These are phyloP conservation scores for Paramecium tetraurelia DNA, from an alignment of 73 alveolate species.

Conservation along the genomic window DNA sequence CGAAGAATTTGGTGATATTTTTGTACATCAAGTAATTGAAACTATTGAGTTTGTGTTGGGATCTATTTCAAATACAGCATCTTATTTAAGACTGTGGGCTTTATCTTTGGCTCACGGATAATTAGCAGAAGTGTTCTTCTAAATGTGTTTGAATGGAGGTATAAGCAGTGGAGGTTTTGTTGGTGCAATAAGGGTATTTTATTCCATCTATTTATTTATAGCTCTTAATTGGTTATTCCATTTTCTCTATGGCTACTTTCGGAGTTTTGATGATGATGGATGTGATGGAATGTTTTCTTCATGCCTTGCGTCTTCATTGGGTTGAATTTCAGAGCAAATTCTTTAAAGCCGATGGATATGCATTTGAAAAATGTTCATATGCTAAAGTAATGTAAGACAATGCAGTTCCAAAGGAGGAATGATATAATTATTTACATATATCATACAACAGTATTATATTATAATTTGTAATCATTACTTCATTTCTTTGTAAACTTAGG, in stretches of 20 bases:
- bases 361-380: conserved; percentile 87
- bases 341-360: conserved; percentile 94
- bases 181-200: not conserved
- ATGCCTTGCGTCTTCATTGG: conserved; percentile 98
- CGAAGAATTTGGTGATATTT: conserved; percentile 83
- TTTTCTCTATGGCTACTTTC: conserved; percentile 83
- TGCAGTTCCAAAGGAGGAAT: not conserved
- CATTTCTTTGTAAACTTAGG: not conserved
- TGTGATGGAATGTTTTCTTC: conserved; percentile 96
- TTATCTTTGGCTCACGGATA: conserved; percentile 97
- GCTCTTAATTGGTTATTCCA: conserved; percentile 74
- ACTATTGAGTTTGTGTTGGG: conserved; percentile 98
- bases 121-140: conserved; percentile 94
- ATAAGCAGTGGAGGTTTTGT: conserved; percentile 60
- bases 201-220: not conserved
- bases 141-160: conserved; percentile 77
- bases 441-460: not conserved
- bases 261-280: conserved; percentile 98
- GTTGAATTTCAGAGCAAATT: conserved; percentile 97
- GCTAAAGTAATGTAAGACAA: conserved; percentile 60
- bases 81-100: conserved; percentile 99
- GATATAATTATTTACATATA: not conserved
- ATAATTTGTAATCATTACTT: not conserved
- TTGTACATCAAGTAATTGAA: conserved; percentile 93
- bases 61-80: conserved; percentile 97